Evolutionary conservation across 495 filamentous ascomycete genomes (phyloP), one percentile per base, ranked within the genome.

Genomic region (Elasticomyces elasticus): DNA sequence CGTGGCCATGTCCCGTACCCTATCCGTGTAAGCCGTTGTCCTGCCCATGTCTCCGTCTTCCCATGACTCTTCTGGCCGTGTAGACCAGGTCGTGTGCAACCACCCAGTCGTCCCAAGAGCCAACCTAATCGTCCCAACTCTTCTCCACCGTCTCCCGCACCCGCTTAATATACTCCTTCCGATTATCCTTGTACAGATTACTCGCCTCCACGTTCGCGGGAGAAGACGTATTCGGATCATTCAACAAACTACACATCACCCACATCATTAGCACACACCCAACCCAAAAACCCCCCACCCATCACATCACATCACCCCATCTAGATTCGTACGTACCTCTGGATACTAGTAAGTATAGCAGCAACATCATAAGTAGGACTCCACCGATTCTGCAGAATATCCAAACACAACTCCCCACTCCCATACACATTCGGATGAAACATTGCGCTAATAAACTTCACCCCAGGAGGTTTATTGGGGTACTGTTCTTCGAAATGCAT

Each of bases 401-500:
- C 92, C 56, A 98, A 75, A 66, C 92, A 98, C 27, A 98, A 79
- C 72, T 98, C 92, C 19, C 92, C 92, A 1, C 91, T 96, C 25
- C 86, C 89, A 65, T 98, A 98, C 26, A 98, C 92, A 61, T 98
- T 98, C 1, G 92, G 92, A 64, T 98, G 92, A 71, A 98, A 98
- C 92, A 98, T 98, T 64, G 89, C 80, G 69, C 87, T 94, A 70
- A 97, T 94, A 68, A 98, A 98, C 66, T 97, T 97, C 67, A 97
- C 92, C 1, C 87, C 86, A 0, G 92, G 92, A 1, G 92, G 92
- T 66, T 97, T 97, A 72, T 97, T 98, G 12, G 92, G 92, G 62
- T 98, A 98, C 55, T 92, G 87, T 65, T 98, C 92, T 65, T 97
- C 92, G 55, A 98, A 98, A 62, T 96, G 89, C 92, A 98, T 97